phyloP scores from a whole-genome alignment of 225 moss, liverwort and hornwort species.

The Rhytidiadelphus loreus region DNA sequence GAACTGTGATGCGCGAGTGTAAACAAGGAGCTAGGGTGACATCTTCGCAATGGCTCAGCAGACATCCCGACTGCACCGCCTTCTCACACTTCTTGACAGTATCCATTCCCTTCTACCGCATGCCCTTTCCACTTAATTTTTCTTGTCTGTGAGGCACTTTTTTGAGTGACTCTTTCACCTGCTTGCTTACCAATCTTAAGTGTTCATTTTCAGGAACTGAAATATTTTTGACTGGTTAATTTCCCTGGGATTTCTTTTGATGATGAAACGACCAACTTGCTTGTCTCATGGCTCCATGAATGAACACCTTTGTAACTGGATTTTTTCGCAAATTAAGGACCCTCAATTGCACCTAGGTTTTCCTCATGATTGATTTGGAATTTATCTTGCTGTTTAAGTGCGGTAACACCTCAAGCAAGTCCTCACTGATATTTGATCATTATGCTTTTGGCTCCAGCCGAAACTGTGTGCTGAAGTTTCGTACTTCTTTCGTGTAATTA shows the following conservation, averaged over 20 bases:
- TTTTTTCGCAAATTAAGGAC: not conserved
- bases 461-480: not conserved
- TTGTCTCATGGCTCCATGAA: not conserved
- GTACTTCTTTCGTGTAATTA: not conserved
- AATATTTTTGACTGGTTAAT: not conserved
- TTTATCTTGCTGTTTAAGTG: not conserved
- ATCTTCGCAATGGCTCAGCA: conserved; percentile 78
- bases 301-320: not conserved
- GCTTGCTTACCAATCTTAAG: not conserved
- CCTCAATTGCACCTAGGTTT: not conserved
- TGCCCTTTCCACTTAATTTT: not conserved
- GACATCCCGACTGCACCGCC: conserved; percentile 88
- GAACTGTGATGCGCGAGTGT: conserved; percentile 12
- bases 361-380: not conserved
- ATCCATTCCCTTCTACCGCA: conserved; percentile 24
- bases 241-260: not conserved
- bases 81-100: conserved; percentile 93
- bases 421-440: not conserved
- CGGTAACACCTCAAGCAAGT: not conserved
- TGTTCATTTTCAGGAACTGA: not conserved
- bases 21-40: conserved; percentile 17
- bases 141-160: not conserved
- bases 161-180: not conserved
- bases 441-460: not conserved
- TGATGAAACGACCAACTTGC: not conserved